Conservation (phyloP, 257 asterid species). For the Primulina tabacum region DNA sequence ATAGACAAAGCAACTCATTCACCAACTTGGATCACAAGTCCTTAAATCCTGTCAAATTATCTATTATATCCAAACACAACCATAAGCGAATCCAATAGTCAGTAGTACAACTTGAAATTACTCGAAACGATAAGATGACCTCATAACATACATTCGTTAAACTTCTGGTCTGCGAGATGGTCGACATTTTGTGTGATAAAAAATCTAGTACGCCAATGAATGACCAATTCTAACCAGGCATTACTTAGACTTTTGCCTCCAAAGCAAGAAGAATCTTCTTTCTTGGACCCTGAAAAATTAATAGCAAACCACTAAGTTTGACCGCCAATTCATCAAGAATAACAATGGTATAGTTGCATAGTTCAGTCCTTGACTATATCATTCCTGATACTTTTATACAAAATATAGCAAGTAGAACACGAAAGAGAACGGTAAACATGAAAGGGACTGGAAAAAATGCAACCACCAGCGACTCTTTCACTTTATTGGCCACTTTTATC, state of each 20-base stretch:
- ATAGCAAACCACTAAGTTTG: slow-evolving; percentile 4
- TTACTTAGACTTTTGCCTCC: slow-evolving; percentile 53
- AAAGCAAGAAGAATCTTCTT: slow-evolving; percentile 89
- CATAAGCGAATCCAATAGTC: slow-evolving; percentile 24
- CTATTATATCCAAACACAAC: slow-evolving; percentile 30
- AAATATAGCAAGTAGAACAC: too few relatives aligned
- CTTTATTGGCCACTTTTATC: not conserved
- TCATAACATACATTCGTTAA: slow-evolving; percentile 23
- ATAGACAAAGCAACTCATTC: slow-evolving; percentile 20
- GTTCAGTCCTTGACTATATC: not conserved
- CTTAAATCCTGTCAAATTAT: not conserved
- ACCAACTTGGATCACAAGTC: slow-evolving; percentile 6
- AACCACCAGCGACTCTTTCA: not conserved
- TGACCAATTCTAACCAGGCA: slow-evolving; percentile 20
- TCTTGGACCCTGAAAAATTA: slow-evolving; percentile 83
- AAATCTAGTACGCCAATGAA: slow-evolving; percentile 19
- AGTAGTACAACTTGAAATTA: slow-evolving; percentile 21
- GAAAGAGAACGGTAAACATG: not conserved
- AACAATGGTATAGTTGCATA: slow-evolving; percentile 1
- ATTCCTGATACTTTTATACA: not conserved
- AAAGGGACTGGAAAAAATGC: not conserved
- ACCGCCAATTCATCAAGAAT: not conserved
- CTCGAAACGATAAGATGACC: slow-evolving; percentile 26
- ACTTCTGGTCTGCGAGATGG: slow-evolving; percentile 23
- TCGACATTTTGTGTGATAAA: slow-evolving; percentile 19